Conservation (phyloP, 768 basidiomycete species). For the Hygrocybe coccinea region DNA sequence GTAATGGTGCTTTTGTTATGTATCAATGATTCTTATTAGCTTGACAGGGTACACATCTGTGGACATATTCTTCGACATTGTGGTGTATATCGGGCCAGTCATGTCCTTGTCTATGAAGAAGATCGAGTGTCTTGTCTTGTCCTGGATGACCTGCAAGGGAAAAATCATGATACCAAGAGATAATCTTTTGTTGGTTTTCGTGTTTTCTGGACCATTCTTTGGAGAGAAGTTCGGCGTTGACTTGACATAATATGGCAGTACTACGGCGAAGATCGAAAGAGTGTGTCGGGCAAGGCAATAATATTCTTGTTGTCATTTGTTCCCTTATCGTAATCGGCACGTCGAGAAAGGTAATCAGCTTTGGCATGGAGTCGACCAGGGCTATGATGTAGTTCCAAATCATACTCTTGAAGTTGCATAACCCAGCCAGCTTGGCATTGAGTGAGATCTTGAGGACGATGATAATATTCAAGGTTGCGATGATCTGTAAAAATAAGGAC, state of each 20-base stretch:
- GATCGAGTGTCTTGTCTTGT: slow-evolving; percentile 21
- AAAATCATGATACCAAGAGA: slow-evolving; percentile 21
- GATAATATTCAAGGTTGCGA: slow-evolving; percentile 43
- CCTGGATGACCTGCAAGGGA: slow-evolving; percentile 29
- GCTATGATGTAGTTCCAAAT: slow-evolving; percentile 30
- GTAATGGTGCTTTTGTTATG: slow-evolving; percentile 6
- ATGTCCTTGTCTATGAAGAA: slow-evolving; percentile 20
- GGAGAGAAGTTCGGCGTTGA: slow-evolving; percentile 20
- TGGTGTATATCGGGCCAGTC: slow-evolving; percentile 18
- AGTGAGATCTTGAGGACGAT: slow-evolving; percentile 34
- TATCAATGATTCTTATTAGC: slow-evolving; percentile 7
- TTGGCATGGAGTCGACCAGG: slow-evolving; percentile 19
- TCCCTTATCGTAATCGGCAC: background rate
- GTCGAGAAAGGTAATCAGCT: background rate
- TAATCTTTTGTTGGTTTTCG: slow-evolving; percentile 11
- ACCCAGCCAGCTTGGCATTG: slow-evolving; percentile 36
- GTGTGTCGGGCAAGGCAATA: slow-evolving; percentile 26
- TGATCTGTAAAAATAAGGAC: slow-evolving; percentile 34
- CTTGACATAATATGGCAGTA: too few relatives aligned
- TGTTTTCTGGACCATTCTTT: slow-evolving; percentile 3
- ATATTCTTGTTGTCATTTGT: background rate
- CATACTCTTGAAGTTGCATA: slow-evolving; percentile 13
- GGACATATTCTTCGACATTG: slow-evolving; percentile 6
- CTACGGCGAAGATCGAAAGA: too few relatives aligned
- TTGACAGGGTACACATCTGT: slow-evolving; percentile 8